Conservation (phyloP, 257 asterid genomes). For the Lycium ferocissimum region DNA sequence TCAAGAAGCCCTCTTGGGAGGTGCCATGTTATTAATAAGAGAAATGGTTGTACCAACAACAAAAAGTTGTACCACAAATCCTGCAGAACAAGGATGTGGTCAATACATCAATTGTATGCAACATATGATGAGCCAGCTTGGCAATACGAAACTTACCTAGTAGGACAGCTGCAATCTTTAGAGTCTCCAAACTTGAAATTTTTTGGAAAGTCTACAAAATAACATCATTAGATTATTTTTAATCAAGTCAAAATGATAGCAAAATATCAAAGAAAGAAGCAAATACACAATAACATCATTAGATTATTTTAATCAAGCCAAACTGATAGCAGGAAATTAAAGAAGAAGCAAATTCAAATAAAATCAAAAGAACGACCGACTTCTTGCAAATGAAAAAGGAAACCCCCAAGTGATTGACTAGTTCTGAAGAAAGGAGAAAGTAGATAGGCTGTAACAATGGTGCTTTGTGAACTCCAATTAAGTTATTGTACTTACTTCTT, state of each 20-base stretch:
- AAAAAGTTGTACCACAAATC: constrained; percentile 51
- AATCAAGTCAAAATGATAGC: not conserved
- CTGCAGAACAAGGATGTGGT: constrained; percentile 42
- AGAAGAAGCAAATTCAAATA: not conserved
- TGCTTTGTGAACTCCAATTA: not conserved
- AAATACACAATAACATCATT: not conserved
- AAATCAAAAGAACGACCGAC: not conserved
- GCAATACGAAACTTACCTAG: constrained; percentile 53
- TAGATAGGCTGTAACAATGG: not conserved
- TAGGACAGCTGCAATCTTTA: constrained; percentile 46
- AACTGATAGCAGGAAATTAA: not conserved
- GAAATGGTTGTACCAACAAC: constrained; percentile 49
- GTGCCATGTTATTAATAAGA: constrained; percentile 78
- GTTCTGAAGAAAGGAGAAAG: not conserved
- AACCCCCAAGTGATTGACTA: not conserved
- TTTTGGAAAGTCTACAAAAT: constrained; percentile 56
- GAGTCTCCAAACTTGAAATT: constrained; percentile 57
- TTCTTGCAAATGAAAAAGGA: not conserved
- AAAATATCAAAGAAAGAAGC: not conserved
- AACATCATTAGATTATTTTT: not conserved
- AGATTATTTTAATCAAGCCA: not conserved
- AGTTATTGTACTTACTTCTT: not conserved
- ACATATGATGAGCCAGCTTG: not conserved
- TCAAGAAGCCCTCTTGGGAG: constrained; percentile 77
- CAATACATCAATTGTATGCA: not conserved